Evolutionary conservation across 2,329 filamentous ascomycete species (phyloP).

Genomic region (Neofusicoccum laricinum): DNA sequence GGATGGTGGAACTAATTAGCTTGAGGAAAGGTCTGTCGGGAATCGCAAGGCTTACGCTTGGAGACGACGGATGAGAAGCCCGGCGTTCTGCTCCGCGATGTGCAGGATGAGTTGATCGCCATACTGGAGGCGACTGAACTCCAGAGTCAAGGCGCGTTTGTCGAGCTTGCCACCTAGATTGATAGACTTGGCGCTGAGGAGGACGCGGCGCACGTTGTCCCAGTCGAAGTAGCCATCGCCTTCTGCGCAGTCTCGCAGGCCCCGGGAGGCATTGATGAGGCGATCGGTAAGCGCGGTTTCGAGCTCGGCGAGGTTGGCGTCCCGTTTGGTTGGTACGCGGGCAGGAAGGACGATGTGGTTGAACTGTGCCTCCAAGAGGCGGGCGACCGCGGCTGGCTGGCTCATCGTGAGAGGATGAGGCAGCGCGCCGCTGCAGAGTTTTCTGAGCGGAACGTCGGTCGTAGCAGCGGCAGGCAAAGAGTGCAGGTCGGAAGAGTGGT

Average conservation of each 20-base stretch:
- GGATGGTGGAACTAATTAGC: background rate
- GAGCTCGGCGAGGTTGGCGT: slow-evolving; percentile 27
- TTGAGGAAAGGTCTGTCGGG: slow-evolving; percentile 18
- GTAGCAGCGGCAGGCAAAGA: background rate
- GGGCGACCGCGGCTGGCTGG: background rate
- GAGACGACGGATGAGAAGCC: slow-evolving; percentile 40
- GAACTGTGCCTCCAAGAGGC: slow-evolving; percentile 26
- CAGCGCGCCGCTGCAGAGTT: background rate
- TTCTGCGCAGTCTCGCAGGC: background rate
- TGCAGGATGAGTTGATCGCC: slow-evolving; percentile 41
- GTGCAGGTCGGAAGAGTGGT: background rate
- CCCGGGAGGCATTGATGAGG: background rate
- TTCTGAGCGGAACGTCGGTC: no score
- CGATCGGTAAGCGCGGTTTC: slow-evolving; percentile 30
- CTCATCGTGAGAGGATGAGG: background rate
- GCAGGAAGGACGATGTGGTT: slow-evolving; percentile 40
- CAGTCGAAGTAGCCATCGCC: background rate
- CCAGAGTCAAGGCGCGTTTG: slow-evolving; percentile 23
- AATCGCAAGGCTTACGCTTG: slow-evolving; percentile 27
- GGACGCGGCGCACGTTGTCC: slow-evolving; percentile 19
- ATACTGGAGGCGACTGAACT: slow-evolving; percentile 20
- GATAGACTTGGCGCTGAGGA: slow-evolving; percentile 22
- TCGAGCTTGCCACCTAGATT: slow-evolving; percentile 27
- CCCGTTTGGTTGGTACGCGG: slow-evolving; percentile 35
- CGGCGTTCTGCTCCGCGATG: slow-evolving; percentile 50